These are phyloP conservation scores for Lactifluus volemus DNA, from an alignment of 768 basidiomycete genomes.

Conservation along the genomic window DNA sequence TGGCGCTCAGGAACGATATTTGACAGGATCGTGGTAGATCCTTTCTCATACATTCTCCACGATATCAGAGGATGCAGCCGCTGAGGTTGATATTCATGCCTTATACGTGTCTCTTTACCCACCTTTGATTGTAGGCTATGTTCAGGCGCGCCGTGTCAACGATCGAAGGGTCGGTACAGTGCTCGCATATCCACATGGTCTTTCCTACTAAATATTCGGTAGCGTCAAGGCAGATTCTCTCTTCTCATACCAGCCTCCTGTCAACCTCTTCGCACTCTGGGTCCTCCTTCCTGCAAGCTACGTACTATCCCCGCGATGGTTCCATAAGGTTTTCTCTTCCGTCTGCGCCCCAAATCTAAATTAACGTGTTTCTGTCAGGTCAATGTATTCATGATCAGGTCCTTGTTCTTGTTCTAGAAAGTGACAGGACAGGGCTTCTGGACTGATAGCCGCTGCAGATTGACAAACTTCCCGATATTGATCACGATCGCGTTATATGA, in stretches of 20 bases:
- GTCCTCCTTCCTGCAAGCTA: slow-evolving; percentile 85
- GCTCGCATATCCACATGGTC: not conserved
- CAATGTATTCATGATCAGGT: slow-evolving; percentile 86
- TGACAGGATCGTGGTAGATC: slow-evolving; percentile 43
- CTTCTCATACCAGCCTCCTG: slow-evolving; percentile 90
- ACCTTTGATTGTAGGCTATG: slow-evolving; percentile 56
- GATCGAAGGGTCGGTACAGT: slow-evolving; percentile 67
- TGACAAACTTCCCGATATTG: slow-evolving; percentile 80
- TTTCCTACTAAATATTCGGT: not conserved
- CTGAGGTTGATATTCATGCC: slow-evolving; percentile 49
- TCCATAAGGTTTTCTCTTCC: slow-evolving; percentile 68
- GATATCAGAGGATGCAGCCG: slow-evolving; percentile 87
- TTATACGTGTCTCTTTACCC: not conserved
- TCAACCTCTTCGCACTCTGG: slow-evolving; percentile 81
- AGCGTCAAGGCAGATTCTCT: slow-evolving; percentile 85
- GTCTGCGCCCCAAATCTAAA: slow-evolving; percentile 4
- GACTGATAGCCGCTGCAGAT: slow-evolving; percentile 29
- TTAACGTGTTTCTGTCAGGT: slow-evolving; percentile 37
- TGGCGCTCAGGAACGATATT: not conserved
- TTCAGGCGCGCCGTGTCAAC: slow-evolving; percentile 91
- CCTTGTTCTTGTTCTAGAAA: slow-evolving; percentile 3
- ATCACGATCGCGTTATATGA: slow-evolving; percentile 79
- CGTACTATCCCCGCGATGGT: slow-evolving; percentile 88
- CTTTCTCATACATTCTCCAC: slow-evolving; percentile 92
- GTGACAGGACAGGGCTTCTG: not conserved